Evolutionary conservation across 805 yeast genomes (phyloP), one percentile per base, ranked within the genome.

Genomic region (Candida quercuum): DNA sequence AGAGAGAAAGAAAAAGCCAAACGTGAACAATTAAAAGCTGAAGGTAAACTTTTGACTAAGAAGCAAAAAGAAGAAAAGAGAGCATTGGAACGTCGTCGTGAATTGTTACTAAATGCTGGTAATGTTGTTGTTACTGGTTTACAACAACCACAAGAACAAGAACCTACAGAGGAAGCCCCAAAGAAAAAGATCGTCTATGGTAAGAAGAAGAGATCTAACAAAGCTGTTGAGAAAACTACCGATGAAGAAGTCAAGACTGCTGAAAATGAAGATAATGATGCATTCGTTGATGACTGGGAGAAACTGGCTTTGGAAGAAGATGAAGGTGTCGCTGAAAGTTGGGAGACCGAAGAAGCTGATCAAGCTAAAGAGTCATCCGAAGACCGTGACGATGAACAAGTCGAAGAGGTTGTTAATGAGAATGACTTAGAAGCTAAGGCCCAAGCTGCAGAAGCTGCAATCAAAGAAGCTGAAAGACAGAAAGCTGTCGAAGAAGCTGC

Each of bases 41-140:
- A 91, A 65, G 99, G 99, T 56, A 93, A 93, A 59, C 78, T 81
- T 38, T 67, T 93, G 57, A 85, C 96, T 42, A 93, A 86, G 69
- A 91, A 89, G 59, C 99, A 93, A 71, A 87, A 85, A 65, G 96
- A 88, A 63, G 95, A 88, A 60, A 85, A 86, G 67, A 86, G 80
- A 37, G 63, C 80, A 28, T 76, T 81, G 54, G 97, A 91, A 57
- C 84, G 85, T 59, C 87, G 98, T 67, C 84, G 94, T 61, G 85
- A 85, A 47, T 88, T 81, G 54, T 69, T 91, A 44, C 71, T 91
- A 47, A 81, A 81, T 41, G 67, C 88, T 25, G 84, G 87, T 44
- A 76, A 78, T 56, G 72, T 88, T 32, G 66, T 66, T 32, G 86
- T 89, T 53, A 84, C 86, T 20, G 98, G 89, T 41, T 71, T 89